These are phyloP conservation scores for Candida wancherniae DNA, from an alignment of 805 yeast genomes.

Conservation along the genomic window DNA sequence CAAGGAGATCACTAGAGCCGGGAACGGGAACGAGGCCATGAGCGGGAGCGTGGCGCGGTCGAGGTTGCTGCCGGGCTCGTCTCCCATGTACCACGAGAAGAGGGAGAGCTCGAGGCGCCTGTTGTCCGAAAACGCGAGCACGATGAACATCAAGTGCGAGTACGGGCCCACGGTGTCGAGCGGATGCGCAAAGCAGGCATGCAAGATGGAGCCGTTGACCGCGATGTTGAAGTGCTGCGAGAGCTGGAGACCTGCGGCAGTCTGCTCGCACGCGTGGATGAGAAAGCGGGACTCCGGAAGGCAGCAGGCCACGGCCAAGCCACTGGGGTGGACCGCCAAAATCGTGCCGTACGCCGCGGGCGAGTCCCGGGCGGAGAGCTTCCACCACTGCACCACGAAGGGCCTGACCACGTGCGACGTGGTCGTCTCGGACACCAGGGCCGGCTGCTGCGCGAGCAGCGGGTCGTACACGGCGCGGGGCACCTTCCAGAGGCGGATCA, in stretches of 20 bases:
- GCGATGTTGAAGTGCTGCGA: slow-evolving; percentile 35
- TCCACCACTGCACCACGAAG: slow-evolving; percentile 51
- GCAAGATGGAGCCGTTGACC: slow-evolving; percentile 38
- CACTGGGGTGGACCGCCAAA: slow-evolving; percentile 33
- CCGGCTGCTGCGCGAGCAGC: slow-evolving; percentile 11
- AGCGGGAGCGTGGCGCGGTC: slow-evolving; percentile 37
- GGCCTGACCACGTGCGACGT: slow-evolving; percentile 31
- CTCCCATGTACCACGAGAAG: slow-evolving; percentile 39
- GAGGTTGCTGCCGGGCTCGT: slow-evolving; percentile 24
- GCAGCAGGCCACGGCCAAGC: slow-evolving; percentile 35
- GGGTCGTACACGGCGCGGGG: slow-evolving; percentile 28
- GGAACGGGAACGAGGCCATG: slow-evolving; percentile 36
- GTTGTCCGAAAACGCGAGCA: slow-evolving; percentile 32
- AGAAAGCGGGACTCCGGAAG: slow-evolving; percentile 34
- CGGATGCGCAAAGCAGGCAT: slow-evolving; percentile 41
- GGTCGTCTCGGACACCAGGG: slow-evolving; percentile 9
- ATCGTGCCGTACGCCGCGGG: slow-evolving; percentile 23
- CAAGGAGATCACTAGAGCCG: slow-evolving; percentile 40
- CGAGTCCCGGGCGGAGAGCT: slow-evolving; percentile 14
- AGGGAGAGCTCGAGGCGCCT: slow-evolving; percentile 34
- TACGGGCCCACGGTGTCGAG: slow-evolving; percentile 18
- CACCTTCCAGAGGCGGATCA: slow-evolving; percentile 36
- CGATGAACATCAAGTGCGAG: slow-evolving; percentile 31
- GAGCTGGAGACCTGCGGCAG: slow-evolving; percentile 35
- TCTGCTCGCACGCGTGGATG: slow-evolving; percentile 31